These are phyloP conservation scores for Rutstroemia sp. DNA, from an alignment of 2,329 filamentous ascomycete genomes.

Conservation along the genomic window DNA sequence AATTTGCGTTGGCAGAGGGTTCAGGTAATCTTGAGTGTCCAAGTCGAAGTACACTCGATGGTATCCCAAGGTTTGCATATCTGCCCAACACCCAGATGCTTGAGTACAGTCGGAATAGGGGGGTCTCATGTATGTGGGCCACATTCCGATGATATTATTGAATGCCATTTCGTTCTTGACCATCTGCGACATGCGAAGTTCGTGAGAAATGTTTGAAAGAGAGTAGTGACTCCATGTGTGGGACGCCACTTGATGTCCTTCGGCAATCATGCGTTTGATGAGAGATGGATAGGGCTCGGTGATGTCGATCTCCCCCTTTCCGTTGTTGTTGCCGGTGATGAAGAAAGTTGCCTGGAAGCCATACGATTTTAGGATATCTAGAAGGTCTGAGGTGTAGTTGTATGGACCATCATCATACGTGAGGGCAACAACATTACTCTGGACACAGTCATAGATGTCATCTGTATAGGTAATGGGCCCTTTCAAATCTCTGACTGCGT, in stretches of 20 bases:
- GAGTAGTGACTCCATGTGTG: conserved; percentile 47
- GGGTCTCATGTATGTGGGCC: conserved; percentile 45
- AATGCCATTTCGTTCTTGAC: conserved; percentile 46
- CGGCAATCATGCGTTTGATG: conserved; percentile 31
- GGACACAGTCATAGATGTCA: conserved; percentile 47
- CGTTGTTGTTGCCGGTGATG: conserved; percentile 50
- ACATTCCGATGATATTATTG: conserved; percentile 43
- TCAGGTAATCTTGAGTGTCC: conserved; percentile 42
- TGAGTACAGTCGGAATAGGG: conserved; percentile 31
- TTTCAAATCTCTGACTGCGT: conserved; percentile 39
- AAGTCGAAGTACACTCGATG: conserved; percentile 42
- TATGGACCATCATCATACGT: conserved; percentile 63
- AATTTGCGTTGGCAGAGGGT: conserved; percentile 34
- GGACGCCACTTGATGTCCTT: conserved; percentile 49
- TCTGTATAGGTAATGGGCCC: conserved; percentile 50
- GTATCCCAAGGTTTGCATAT: conserved; percentile 33
- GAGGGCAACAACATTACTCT: conserved; percentile 51
- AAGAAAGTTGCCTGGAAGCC: conserved; percentile 62
- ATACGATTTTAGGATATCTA: conserved; percentile 51
- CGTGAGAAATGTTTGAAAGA: conserved; percentile 34
- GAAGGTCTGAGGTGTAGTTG: conserved; percentile 55
- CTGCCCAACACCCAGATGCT: conserved; percentile 31
- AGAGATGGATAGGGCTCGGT: conserved; percentile 39
- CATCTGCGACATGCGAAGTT: conserved; percentile 40
- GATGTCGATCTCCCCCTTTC: conserved; percentile 20